A percentile compares a stretch with the other conserved stretches of the same genome.
Evolutionary conservation across 1,284 basidiomycete species (phyloP).

Genomic region (Apiotrichum siamense): DNA sequence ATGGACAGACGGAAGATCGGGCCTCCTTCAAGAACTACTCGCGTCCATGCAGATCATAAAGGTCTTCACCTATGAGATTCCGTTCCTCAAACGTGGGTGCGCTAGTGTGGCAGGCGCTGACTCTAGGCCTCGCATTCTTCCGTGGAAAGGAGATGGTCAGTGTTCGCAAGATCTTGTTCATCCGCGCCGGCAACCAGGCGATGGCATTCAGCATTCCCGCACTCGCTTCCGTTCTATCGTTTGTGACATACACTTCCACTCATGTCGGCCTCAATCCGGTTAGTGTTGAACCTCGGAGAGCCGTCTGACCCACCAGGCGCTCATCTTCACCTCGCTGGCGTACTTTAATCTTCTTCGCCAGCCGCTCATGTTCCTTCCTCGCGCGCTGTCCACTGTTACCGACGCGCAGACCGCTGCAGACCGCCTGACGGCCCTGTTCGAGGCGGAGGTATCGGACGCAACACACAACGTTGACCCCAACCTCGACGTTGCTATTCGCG

Average conservation of each 20-base stretch:
- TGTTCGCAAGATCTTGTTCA: constrained; percentile 57
- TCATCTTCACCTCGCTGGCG: constrained; percentile 65
- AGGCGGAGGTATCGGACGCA: constrained; percentile 53
- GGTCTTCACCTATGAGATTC: constrained; percentile 64
- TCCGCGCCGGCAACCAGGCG: constrained; percentile 55
- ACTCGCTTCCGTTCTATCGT: constrained; percentile 66
- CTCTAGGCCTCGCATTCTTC: constrained; percentile 54
- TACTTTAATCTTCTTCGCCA: constrained; percentile 64
- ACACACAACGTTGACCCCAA: constrained; percentile 49
- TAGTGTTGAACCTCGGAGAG: constrained; percentile 36
- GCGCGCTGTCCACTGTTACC: constrained; percentile 58
- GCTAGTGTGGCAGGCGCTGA: not conserved
- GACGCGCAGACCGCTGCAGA: constrained; percentile 61
- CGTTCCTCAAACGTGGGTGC: constrained; percentile 57
- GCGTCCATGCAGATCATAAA: constrained; percentile 69
- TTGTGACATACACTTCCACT: constrained; percentile 63
- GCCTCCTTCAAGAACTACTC: constrained; percentile 69
- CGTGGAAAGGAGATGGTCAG: constrained; percentile 56
- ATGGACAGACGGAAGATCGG: constrained; percentile 77
- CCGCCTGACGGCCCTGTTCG: constrained; percentile 54
- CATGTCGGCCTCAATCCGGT: constrained; percentile 54
- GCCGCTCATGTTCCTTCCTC: constrained; percentile 64
- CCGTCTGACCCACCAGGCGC: constrained; percentile 33
- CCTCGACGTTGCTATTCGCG: constrained; percentile 54
- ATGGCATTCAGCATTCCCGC: constrained; percentile 46